phyloP scores from a whole-genome alignment of 805 yeast genomes.

The Yamadazyma olivae region DNA sequence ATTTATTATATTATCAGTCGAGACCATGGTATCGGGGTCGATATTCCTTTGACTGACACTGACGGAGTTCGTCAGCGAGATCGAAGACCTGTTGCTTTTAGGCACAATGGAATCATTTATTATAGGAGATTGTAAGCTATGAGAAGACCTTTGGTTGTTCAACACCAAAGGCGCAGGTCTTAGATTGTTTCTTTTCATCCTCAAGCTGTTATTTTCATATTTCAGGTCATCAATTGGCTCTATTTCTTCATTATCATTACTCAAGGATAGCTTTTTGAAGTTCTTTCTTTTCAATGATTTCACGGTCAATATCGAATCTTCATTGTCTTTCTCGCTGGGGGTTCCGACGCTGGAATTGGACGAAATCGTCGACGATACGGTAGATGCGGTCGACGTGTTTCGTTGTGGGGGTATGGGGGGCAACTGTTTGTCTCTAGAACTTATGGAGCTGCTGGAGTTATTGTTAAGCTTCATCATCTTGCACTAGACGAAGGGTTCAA shows the following conservation, averaged over 20 bases:
- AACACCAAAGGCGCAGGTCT: constrained; percentile 30
- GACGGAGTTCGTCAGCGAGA: constrained; percentile 7
- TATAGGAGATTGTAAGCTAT: background rate
- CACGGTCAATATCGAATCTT: constrained; percentile 21
- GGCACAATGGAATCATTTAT: too few species aligned
- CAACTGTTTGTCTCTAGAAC: constrained; percentile 28
- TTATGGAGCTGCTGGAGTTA: constrained; percentile 7
- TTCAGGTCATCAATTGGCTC: constrained; percentile 2
- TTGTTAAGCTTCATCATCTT: constrained; percentile 8
- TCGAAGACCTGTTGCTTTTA: constrained; percentile 9
- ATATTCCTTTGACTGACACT: constrained; percentile 17
- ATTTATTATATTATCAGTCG: constrained; percentile 21
- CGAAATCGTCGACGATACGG: too few species aligned
- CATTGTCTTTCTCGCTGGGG: background rate
- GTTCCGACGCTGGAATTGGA: too few species aligned
- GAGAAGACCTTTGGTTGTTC: background rate
- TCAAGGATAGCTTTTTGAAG: constrained; percentile 32
- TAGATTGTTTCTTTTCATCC: constrained; percentile 17
- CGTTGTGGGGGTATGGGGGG: constrained; percentile 46
- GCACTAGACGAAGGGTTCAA: too few species aligned
- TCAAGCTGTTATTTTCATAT: constrained; percentile 10
- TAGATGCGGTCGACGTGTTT: too few species aligned
- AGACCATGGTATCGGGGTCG: constrained; percentile 22
- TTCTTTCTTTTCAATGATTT: constrained; percentile 40
- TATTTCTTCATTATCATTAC: constrained; percentile 3